Percentiles rank a stretch among this genome's conserved stretches.
Conservation (phyloP, 768 basidiomycete species). For the Asterophora lycoperdoides region DNA sequence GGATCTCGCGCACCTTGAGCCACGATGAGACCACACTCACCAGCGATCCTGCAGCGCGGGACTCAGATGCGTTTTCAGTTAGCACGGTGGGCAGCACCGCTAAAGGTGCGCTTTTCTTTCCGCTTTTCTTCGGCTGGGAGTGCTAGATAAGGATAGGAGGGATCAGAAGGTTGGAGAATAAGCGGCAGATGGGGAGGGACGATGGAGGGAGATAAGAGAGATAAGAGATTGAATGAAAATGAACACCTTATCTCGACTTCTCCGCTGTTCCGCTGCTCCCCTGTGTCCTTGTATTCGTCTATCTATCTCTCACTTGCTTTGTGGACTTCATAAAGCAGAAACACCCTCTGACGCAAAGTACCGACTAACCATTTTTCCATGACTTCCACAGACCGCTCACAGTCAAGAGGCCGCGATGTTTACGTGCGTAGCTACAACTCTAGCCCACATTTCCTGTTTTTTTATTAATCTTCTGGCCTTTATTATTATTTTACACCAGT, state of each 20-base stretch:
- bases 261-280: not conserved
- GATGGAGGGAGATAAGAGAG: too few species aligned
- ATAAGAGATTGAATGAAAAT: not conserved
- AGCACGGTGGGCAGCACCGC: conserved; percentile 3
- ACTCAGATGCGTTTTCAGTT: conserved; percentile 5
- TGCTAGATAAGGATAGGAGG: not conserved
- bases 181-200: not conserved
- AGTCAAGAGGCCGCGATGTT: conserved; percentile 56
- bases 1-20: conserved; percentile 13
- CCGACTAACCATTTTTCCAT: conserved; percentile 13
- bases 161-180: not conserved
- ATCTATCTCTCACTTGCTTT: not conserved
- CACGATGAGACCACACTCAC: conserved; percentile 4
- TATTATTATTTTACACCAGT: conserved; percentile 36
- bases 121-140: not conserved
- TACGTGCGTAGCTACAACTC: conserved; percentile 40
- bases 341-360: not conserved
- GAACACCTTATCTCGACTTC: not conserved
- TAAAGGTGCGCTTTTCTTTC: not conserved
- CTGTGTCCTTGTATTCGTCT: not conserved
- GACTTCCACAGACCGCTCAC: conserved; percentile 39
- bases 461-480: conserved; percentile 56
- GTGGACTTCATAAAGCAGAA: not conserved
- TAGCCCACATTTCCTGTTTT: conserved; percentile 3
- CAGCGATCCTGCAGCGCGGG: not conserved